Conservation (phyloP, 2,329 filamentous ascomycete genomes). For the Paecilomyces sp. region DNA sequence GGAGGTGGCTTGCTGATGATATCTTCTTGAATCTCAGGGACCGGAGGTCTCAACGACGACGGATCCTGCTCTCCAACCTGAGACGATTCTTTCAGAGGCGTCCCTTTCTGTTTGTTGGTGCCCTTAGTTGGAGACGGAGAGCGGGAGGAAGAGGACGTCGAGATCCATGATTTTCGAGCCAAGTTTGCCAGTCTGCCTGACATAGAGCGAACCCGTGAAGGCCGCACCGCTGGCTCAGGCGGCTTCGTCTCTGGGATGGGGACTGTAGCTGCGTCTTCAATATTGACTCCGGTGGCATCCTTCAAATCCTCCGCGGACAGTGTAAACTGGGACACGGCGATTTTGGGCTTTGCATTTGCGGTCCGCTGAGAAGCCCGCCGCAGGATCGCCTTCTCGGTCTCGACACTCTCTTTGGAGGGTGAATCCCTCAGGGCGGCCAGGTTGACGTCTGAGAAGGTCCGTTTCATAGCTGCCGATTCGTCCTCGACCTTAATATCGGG, state of each 20-base stretch:
- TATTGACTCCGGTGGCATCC: constrained; percentile 12
- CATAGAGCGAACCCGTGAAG: constrained; percentile 39
- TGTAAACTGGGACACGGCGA: constrained; percentile 28
- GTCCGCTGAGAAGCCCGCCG: constrained; percentile 34
- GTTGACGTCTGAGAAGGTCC: constrained; percentile 44
- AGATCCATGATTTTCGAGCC: constrained; percentile 45
- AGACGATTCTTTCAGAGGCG: constrained; percentile 21
- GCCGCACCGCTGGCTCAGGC: constrained; percentile 23
- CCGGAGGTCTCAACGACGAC: constrained; percentile 11
- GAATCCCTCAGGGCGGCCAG: constrained; percentile 31
- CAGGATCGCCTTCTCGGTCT: constrained; percentile 34
- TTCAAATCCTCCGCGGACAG: constrained; percentile 30
- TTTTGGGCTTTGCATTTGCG: constrained; percentile 21
- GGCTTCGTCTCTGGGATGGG: constrained; percentile 20
- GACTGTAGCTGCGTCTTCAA: constrained; percentile 12
- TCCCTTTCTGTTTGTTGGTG: constrained; percentile 16
- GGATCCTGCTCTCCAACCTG: constrained; percentile 10
- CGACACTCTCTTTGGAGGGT: constrained; percentile 29
- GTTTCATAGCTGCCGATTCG: constrained; percentile 34
- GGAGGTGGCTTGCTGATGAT: constrained; percentile 1
- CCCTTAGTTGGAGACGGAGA: constrained; percentile 39
- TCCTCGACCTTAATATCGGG: constrained; percentile 31
- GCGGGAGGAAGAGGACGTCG: constrained; percentile 31
- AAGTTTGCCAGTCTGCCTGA: constrained; percentile 45
- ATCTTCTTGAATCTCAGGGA: constrained; percentile 10